These are phyloP conservation scores for Phytophthora tentaculata DNA, from an alignment of 352 stramenopile species.

Conservation along the genomic window DNA sequence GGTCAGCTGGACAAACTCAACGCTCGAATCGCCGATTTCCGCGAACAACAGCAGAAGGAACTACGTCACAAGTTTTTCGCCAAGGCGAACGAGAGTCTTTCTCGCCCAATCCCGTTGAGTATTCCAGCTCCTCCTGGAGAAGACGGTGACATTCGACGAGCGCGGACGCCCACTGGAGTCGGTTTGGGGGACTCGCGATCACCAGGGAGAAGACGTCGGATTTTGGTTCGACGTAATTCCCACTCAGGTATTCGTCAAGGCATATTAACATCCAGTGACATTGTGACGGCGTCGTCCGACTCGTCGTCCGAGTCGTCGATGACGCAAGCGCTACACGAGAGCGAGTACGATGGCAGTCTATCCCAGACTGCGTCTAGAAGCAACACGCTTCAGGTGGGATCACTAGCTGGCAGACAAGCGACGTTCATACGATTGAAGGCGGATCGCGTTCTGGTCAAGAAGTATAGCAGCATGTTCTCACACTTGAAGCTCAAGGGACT, in stretches of 20 bases:
- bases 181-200: constrained; percentile 27
- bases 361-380: neutral
- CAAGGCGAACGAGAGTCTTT: constrained; percentile 73
- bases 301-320: constrained; percentile 42
- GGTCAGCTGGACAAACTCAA: constrained; percentile 86
- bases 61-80: constrained; percentile 79
- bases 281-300: constrained; percentile 16
- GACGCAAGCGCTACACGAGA: constrained; percentile 35
- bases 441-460: constrained; percentile 81
- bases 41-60: constrained; percentile 78
- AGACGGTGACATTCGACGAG: constrained; percentile 27
- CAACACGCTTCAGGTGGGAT: neutral
- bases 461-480: constrained; percentile 78
- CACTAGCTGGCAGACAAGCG: constrained; percentile 4
- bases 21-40: constrained; percentile 69
- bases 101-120: constrained; percentile 40
- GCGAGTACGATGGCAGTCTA: constrained; percentile 27
- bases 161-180: constrained; percentile 43
- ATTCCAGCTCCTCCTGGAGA: constrained; percentile 18
- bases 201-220: constrained; percentile 5
- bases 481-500: constrained; percentile 74
- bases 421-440: constrained; percentile 70
- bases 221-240: constrained; percentile 30
- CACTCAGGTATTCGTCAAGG: constrained; percentile 31
- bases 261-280: constrained; percentile 4